Evolutionary conservation across 768 basidiomycete species (phyloP).

Genomic region (Tephrocybe sp.): DNA sequence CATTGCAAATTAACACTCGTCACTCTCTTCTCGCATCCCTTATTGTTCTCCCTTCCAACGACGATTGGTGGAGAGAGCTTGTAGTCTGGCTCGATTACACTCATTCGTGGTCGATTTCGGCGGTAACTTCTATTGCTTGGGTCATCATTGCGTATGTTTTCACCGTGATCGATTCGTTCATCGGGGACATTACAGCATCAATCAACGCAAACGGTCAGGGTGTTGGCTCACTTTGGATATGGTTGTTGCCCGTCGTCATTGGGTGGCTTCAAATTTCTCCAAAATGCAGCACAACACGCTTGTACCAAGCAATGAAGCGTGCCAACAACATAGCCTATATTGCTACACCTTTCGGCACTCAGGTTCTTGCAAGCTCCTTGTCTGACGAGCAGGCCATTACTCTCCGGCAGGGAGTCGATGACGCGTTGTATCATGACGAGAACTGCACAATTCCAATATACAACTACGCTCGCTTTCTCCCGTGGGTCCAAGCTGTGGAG

Average conservation of each 20-base stretch:
- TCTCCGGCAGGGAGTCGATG: conserved; percentile 9
- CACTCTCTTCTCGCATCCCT: conserved; percentile 36
- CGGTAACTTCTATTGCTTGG: conserved; percentile 42
- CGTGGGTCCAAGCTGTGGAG: conserved; percentile 29
- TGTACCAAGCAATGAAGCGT: not conserved
- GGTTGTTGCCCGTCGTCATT: conserved; percentile 41
- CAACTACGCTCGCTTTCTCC: conserved; percentile 29
- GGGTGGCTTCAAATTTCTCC: conserved; percentile 37
- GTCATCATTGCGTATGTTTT: conserved; percentile 43
- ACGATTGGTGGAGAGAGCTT: conserved; percentile 40
- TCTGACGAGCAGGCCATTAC: conserved; percentile 21
- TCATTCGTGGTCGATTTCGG: conserved; percentile 38
- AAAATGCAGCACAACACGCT: not conserved
- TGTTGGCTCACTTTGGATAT: conserved; percentile 43
- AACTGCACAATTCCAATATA: conserved; percentile 27
- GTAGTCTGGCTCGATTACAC: conserved; percentile 30
- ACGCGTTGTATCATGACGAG: conserved; percentile 20
- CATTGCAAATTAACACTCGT: conserved; percentile 30
- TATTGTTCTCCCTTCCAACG: conserved; percentile 40
- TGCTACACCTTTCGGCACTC: conserved; percentile 13
- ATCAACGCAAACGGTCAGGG: conserved; percentile 37
- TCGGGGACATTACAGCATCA: conserved; percentile 18
- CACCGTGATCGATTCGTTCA: conserved; percentile 36
- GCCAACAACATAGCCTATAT: conserved; percentile 33
- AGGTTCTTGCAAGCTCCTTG: conserved; percentile 3